Base-by-base conservation (phyloP, 2,329 filamentous ascomycete genomes). In the Pestalotiopsis sp. region DNA sequence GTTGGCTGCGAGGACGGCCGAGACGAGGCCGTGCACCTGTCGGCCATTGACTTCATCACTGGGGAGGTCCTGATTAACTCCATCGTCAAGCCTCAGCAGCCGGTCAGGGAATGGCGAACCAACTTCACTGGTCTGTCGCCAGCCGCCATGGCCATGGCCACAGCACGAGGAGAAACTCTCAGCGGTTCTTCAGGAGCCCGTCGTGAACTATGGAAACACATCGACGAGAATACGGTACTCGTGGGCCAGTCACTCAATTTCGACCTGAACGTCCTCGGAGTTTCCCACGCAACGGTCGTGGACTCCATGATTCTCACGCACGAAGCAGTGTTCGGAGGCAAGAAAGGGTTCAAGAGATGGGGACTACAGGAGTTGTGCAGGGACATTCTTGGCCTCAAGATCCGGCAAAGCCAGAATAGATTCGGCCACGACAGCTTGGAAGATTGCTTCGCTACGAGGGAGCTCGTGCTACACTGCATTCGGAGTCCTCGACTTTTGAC, bases 161-260 rank as follows among this genome's bases (percentile, higher is more conserved):
- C 74, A 20, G 62, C 65, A 3, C 58, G 71, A n/a, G 78, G 78
- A 0, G 67, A 77, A 17, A 77, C 78, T 1, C 69, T 86, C 4
- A 12, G 68, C 2, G 81, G 81, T 1, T 84, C 82, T 79, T 58
- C 78, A 65, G 78, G 70, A 4, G 84, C 84, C 1, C 80, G 83
- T 1, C 66, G 71, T 4, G 76, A 75, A 57, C 71, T 86, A 4
- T 85, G 78, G 79, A 72, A 77, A 36, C 76, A 77, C 68, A 78
- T 83, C 45, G 80, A 84, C 68, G 69, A 68, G 0, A 67, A 80
- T 9, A 85, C 84, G 0, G 77, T 86, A 4, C 71, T 86, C 4
- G 72, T 85, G 38, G 84, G 84, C 0, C 84, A 86, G 58, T 75
- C 81, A 2, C 72, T 85, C 4, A 67, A 81, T 4, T 71, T 82